Percentiles rank a stretch among this genome's conserved stretches.
These are phyloP conservation scores for Fraxinus platypoda DNA, from an alignment of 305 asterid genomes.

Conservation along the genomic window DNA sequence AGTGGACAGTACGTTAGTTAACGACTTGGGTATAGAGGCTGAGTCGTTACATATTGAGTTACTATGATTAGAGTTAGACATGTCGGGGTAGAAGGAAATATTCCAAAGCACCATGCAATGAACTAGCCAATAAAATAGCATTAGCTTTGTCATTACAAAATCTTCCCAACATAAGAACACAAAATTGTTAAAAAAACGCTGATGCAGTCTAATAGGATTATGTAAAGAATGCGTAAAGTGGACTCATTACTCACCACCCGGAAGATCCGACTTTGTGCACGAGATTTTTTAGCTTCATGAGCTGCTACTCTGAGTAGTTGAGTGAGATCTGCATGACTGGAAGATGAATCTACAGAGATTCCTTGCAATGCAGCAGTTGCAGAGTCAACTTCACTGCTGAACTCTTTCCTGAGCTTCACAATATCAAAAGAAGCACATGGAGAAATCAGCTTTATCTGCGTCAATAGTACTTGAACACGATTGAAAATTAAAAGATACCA, in stretches of 20 bases:
- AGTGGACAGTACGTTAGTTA: no score
- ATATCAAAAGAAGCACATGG: slow-evolving; percentile 16
- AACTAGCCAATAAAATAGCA: not conserved
- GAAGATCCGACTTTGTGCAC: slow-evolving; percentile 73
- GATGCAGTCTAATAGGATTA: not conserved
- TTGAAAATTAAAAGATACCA: not conserved
- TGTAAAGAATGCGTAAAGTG: not conserved
- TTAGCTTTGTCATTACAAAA: not conserved
- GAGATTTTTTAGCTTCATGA: slow-evolving; percentile 93
- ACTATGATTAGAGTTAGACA: not conserved
- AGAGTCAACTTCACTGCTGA: slow-evolving; percentile 75
- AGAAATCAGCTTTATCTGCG: slow-evolving; percentile 21
- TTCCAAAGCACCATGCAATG: not conserved
- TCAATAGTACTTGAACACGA: slow-evolving; percentile 1
- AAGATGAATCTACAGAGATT: slow-evolving; percentile 59
- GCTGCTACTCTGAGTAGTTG: slow-evolving; percentile 79
- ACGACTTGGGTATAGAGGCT: no score
- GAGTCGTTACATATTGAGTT: not conserved
- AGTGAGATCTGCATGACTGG: slow-evolving; percentile 73
- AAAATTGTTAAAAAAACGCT: not conserved
- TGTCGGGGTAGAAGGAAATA: not conserved
- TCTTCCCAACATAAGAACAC: not conserved
- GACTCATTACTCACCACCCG: slow-evolving; percentile 72
- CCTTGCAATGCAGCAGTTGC: slow-evolving; percentile 63
- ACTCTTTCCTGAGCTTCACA: slow-evolving; percentile 78